phyloP scores from a whole-genome alignment of 2,329 filamentous ascomycete species.

The Alternaria hordeiaustralica region DNA sequence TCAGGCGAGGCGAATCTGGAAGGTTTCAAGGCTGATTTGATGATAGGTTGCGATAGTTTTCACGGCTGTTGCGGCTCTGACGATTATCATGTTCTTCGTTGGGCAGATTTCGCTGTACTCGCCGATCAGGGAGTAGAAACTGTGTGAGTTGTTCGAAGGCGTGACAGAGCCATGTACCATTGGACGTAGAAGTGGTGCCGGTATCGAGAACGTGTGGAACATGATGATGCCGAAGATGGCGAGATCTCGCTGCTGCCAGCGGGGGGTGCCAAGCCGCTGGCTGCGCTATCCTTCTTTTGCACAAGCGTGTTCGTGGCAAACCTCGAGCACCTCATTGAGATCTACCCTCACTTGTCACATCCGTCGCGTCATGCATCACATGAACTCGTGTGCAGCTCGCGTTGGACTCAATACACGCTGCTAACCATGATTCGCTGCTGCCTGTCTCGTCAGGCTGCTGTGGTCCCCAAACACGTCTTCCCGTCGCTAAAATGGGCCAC shows the following conservation, averaged over 20 bases:
- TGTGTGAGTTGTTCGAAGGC: background rate
- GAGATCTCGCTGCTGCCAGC: background rate
- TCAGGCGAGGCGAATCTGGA: background rate
- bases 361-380: slow-evolving; percentile 1
- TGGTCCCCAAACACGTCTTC: background rate
- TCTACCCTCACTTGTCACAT: background rate
- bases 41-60: slow-evolving; percentile 24
- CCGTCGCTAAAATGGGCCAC: background rate
- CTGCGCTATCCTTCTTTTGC: background rate
- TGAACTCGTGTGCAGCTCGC: background rate
- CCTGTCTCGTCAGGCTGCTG: slow-evolving; percentile 5
- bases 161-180: background rate
- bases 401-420: background rate
- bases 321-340: background rate
- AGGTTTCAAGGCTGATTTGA: background rate
- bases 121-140: background rate
- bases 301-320: background rate
- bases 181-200: background rate
- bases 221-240: background rate
- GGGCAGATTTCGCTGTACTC: slow-evolving; percentile 22
- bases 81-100: slow-evolving; percentile 22
- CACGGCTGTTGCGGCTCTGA: slow-evolving; percentile 15
- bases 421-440: background rate
- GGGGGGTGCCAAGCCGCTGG: background rate
- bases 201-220: background rate